Conservation (phyloP, 768 basidiomycete genomes). For the Coprinopsis cinerea region DNA sequence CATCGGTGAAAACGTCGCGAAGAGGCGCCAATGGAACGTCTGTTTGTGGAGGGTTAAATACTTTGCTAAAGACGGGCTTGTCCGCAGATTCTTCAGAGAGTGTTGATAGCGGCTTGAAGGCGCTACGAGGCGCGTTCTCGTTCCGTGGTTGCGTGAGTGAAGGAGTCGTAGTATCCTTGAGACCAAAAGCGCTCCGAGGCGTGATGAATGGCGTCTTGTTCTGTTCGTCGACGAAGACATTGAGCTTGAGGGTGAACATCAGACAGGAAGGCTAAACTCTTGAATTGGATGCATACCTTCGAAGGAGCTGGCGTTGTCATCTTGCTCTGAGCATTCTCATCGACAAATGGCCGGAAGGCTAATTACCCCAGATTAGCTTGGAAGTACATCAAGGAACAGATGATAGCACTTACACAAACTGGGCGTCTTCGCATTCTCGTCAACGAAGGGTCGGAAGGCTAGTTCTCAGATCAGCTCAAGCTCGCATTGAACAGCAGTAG, state of each 20-base stretch:
- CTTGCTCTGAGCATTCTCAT: constrained; percentile 48
- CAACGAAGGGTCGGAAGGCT: constrained; percentile 11
- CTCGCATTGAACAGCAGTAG: not conserved
- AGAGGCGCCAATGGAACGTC: constrained; percentile 35
- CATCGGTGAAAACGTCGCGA: constrained; percentile 40
- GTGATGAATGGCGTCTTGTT: constrained; percentile 37
- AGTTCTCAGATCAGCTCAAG: no score
- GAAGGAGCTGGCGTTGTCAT: constrained; percentile 27
- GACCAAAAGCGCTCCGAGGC: constrained; percentile 40
- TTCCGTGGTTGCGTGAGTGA: constrained; percentile 20
- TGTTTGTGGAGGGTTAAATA: constrained; percentile 55
- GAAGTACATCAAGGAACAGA: no score
- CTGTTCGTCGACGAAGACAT: constrained; percentile 58
- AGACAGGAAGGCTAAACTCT: not conserved
- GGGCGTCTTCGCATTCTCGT: constrained; percentile 39
- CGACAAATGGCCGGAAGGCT: constrained; percentile 68
- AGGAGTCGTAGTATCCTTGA: constrained; percentile 42
- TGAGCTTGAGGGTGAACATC: constrained; percentile 41
- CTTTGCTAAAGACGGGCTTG: constrained; percentile 50
- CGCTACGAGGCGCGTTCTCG: constrained; percentile 24
- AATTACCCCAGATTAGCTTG: no score
- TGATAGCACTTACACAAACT: constrained; percentile 27
- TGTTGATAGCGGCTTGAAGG: constrained; percentile 23
- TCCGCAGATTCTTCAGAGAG: constrained; percentile 31
- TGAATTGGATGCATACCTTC: constrained; percentile 29